Percentiles rank a stretch among this genome's conserved stretches.
phyloP scores from a whole-genome alignment of 73 alveolate species.

The Paramecium caudatum region DNA sequence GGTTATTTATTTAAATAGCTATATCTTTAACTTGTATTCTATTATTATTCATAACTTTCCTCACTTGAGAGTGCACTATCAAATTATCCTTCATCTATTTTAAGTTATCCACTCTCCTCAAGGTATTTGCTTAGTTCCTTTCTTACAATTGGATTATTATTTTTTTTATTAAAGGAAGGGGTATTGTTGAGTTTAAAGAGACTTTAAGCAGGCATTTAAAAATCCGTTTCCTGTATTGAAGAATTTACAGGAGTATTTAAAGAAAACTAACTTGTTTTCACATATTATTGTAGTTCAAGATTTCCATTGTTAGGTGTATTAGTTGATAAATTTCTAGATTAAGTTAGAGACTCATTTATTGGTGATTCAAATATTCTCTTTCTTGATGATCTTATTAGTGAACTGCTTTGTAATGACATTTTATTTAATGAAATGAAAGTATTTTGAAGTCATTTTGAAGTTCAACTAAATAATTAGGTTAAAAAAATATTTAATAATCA shows the following conservation, averaged over 20 bases:
- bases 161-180: neutral
- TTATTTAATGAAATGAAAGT: too few species aligned
- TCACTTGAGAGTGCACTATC: neutral
- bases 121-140: neutral
- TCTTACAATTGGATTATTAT: too few species aligned
- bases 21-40: too few species aligned
- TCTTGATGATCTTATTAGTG: too few species aligned
- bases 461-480: neutral
- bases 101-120: neutral
- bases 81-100: conserved; percentile 4
- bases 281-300: neutral
- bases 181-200: neutral
- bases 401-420: too few species aligned
- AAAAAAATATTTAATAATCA: neutral
- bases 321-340: neutral
- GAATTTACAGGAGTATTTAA: neutral
- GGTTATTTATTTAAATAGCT: too few species aligned
- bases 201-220: neutral
- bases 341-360: neutral
- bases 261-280: neutral
- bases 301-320: neutral
- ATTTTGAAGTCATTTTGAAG: neutral
- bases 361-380: neutral
- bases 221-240: conserved; percentile 3
- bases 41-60: too few species aligned